Evolutionary conservation across 106 monocot species (phyloP), one percentile per base, ranked within the genome.

Genomic region (Chionographis japonica): DNA sequence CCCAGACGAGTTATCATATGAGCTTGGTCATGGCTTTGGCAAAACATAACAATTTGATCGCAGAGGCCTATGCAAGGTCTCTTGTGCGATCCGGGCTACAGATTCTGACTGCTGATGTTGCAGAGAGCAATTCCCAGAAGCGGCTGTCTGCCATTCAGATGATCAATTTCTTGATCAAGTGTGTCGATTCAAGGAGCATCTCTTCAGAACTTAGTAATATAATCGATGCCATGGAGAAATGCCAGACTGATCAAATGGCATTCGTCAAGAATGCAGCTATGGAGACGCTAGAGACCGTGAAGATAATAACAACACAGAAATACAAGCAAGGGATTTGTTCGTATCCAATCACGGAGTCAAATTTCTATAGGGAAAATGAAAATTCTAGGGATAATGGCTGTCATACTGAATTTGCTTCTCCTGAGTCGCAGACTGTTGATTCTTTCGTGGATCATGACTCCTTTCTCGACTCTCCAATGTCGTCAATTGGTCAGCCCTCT

Each of bases 101-200:
- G 57, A 81, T 87, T 64, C 39, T 93, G 43, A 62, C 54, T 40
- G 35, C 60, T 35, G 78, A 71, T 36, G 67, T 54, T 15, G 17
- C 76, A 2, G 86, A 89, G 55, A 76, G 67, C 58, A 97, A 84
- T 64, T 89, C 92, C 38, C 92, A 97, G 78, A 92, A 81, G 61
- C 77, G 97, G 8, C 66, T 92, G 7, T 87, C 83, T 0, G 89
- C 97, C 19, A 97, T 92, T 75, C 97, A 97, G 62, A 97, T 92
- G 97, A 79, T 92, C 11, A 89, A 92, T 42, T 97, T 90, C 70
- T 73, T 97, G 72, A 90, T 92, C 80, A 97, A 97, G 65, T 92
- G 87, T 73, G 85, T 97, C 0, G 97, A 97, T 41, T 82, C 80
- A 0, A 82, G 92, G 73, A 85, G 87, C 46, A 73, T 89, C 7